phyloP scores from a whole-genome alignment of 495 filamentous ascomycete species.

The Trichoderma erinaceum region DNA sequence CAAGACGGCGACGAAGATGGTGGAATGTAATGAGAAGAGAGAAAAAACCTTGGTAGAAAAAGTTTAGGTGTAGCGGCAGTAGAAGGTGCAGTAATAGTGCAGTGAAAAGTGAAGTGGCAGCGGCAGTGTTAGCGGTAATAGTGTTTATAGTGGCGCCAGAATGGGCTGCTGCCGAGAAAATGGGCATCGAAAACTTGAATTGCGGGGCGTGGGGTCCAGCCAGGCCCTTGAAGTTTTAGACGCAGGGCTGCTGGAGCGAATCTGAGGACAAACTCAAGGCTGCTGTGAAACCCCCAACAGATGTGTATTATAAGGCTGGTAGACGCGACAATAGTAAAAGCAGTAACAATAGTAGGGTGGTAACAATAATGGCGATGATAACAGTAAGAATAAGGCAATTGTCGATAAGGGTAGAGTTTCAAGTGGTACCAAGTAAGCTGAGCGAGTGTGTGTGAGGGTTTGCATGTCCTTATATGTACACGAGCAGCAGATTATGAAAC shows the following conservation, averaged over 20 bases:
- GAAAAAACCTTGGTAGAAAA: slow-evolving; percentile 16
- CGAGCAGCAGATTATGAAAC: too few relatives aligned
- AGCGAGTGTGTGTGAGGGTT: too few relatives aligned
- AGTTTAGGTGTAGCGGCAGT: not conserved
- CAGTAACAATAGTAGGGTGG: too few relatives aligned
- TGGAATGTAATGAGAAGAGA: slow-evolving; percentile 17
- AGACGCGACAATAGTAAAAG: not conserved
- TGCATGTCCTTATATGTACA: too few relatives aligned
- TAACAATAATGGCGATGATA: too few relatives aligned
- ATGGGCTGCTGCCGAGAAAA: not conserved
- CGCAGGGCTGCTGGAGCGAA: not conserved
- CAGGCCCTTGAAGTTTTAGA: not conserved
- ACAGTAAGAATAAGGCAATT: too few relatives aligned
- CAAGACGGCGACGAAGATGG: not conserved
- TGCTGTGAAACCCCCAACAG: not conserved
- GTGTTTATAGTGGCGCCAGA: not conserved
- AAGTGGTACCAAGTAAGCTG: too few relatives aligned
- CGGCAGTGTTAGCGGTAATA: too few relatives aligned
- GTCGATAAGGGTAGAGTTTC: too few relatives aligned
- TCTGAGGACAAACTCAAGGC: not conserved
- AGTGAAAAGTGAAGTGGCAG: not conserved
- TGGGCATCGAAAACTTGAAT: not conserved
- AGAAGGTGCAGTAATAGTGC: not conserved
- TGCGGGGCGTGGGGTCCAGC: not conserved
- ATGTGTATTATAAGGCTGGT: not conserved